Conservation (phyloP, 2,329 filamentous ascomycete species). For the Trichoderma oligosporum region DNA sequence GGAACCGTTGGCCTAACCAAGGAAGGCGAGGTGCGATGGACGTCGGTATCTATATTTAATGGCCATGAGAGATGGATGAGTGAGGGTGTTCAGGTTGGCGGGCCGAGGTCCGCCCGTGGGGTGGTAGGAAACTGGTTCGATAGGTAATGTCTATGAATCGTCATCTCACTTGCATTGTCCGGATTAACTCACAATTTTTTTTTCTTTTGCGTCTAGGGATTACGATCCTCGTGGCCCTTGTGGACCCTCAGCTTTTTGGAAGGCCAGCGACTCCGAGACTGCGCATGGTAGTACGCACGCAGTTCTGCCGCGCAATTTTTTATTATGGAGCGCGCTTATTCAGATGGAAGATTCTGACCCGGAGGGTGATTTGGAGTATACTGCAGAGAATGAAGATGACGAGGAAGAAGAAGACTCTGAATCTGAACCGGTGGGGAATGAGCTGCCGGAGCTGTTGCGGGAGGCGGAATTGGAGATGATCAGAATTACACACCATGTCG, state of each 20-base stretch:
- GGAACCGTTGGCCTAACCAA: constrained; percentile 62
- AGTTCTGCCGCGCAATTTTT: constrained; percentile 31
- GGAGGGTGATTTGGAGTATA: constrained; percentile 30
- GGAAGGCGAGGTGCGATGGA: constrained; percentile 72
- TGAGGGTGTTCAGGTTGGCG: constrained; percentile 72
- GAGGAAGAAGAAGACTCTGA: constrained; percentile 29
- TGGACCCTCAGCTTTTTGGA: constrained; percentile 76
- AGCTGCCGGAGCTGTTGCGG: constrained; percentile 27
- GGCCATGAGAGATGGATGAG: constrained; percentile 71
- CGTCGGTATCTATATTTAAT: constrained; percentile 59
- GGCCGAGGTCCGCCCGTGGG: constrained; percentile 59
- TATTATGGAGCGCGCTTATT: constrained; percentile 29
- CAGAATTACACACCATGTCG: constrained; percentile 19
- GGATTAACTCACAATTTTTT: background rate
- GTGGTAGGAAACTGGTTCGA: constrained; percentile 77
- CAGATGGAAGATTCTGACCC: constrained; percentile 23
- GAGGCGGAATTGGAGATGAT: constrained; percentile 26
- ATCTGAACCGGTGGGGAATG: constrained; percentile 26
- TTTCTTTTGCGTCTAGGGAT: constrained; percentile 44
- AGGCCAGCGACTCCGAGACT: constrained; percentile 52
- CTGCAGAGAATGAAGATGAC: constrained; percentile 30
- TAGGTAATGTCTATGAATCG: constrained; percentile 44
- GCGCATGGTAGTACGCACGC: constrained; percentile 16
- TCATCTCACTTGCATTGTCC: background rate
- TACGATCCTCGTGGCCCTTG: constrained; percentile 65